phyloP scores from a whole-genome alignment of 1,139 yeast species.

The Pneumocystis canis region DNA sequence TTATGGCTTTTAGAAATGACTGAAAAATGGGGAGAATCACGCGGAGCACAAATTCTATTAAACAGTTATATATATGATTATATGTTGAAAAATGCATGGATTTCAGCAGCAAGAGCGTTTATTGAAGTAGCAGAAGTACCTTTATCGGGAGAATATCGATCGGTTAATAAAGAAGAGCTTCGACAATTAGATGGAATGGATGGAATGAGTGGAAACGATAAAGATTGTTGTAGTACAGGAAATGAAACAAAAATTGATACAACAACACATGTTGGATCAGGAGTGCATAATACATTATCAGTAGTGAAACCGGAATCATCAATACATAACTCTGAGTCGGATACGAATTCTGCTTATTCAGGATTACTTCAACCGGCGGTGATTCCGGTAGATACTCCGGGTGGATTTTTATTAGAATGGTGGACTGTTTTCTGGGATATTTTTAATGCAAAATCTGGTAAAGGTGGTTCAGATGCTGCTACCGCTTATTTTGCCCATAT shows the following conservation, averaged over 20 bases:
- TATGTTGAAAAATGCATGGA: slow-evolving; percentile 54
- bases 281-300: neutral
- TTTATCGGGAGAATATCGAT: neutral
- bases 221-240: neutral
- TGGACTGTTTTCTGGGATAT: slow-evolving; percentile 96
- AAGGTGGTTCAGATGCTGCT: slow-evolving; percentile 47
- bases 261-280: neutral
- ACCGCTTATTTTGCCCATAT: slow-evolving; percentile 49
- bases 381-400: slow-evolving; percentile 47
- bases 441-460: slow-evolving; percentile 61
- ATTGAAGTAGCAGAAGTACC: slow-evolving; percentile 53
- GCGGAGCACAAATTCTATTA: slow-evolving; percentile 27
- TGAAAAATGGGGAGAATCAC: neutral
- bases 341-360: neutral
- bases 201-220: neutral
- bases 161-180: neutral
- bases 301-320: neutral
- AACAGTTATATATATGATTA: slow-evolving; percentile 83
- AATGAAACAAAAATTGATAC: neutral
- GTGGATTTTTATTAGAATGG: slow-evolving; percentile 83
- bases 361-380: slow-evolving; percentile 4
- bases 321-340: neutral
- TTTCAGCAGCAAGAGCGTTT: slow-evolving; percentile 58
- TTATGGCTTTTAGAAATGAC: neutral
- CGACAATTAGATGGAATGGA: neutral